Evolutionary conservation across 176 grass and related monocot species (phyloP), one percentile per base, ranked within the genome.

Genomic region (Eragrostis nindensis): DNA sequence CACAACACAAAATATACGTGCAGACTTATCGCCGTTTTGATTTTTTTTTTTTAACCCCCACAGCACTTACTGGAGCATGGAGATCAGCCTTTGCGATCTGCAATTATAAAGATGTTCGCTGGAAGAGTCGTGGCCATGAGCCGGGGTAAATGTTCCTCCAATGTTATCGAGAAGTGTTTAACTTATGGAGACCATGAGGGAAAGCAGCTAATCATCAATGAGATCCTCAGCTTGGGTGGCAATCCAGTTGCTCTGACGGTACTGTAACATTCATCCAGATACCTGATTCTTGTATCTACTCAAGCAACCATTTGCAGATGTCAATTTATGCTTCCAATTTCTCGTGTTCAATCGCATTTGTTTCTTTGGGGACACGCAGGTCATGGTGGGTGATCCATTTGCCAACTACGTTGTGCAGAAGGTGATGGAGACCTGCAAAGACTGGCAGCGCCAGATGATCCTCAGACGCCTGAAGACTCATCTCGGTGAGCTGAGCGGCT

Each of bases 331-430:
- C 7, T 44, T 44, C 2, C 42, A 44, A 10, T 5, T 44, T 44
- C 42, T 44, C 32, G 32, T 36, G 32, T 36, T 36, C 32, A 36
- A 10, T 44, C 42, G 2, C 42, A 44, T 10, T 24, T 22, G 36
- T 57, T 75, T 75, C 49, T 40, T 12, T 74, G 18, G 25, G 50
- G 32, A 74, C 55, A 25, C 22, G 70, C 70, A 83, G 80, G 60
- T 36, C 2, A 74, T 83, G 80, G 48, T 83, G 27, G 74, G 54
- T 5, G 70, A 83, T 71, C 80, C 64, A 29, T 83, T 64, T 66
- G 80, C 80, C 43, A 83, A 83, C 57, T 83, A 74, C 24, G 80
- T 83, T 64, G 59, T 83, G 29, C 80, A 83, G 29, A 83, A 63
- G 57, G 80, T 42, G 21, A 47, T 83, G 2, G 80, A 83, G 30